Percentiles rank a stretch among this genome's conserved stretches.
Conservation (phyloP, 306 rosid species). For the Quercus bicolor region DNA sequence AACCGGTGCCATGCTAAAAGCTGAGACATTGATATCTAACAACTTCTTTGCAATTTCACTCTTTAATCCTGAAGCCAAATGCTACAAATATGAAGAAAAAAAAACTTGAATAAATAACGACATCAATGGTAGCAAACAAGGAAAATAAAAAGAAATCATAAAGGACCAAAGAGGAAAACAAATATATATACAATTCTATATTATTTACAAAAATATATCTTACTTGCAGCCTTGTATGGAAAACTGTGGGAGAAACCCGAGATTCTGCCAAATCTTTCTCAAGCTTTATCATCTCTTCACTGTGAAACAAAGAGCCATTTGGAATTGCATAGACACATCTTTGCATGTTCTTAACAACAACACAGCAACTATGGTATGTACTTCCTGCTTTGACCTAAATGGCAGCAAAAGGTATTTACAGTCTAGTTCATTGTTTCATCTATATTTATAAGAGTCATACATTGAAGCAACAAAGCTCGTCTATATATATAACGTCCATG, state of each 20-base stretch:
- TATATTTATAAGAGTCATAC: constrained; percentile 8
- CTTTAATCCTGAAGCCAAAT: constrained; percentile 61
- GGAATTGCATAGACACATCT: constrained; percentile 92
- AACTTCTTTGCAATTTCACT: constrained; percentile 64
- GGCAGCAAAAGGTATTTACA: constrained; percentile 17
- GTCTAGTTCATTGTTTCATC: constrained; percentile 21
- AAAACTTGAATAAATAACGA: neutral
- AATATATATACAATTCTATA: neutral
- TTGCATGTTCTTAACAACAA: constrained; percentile 79
- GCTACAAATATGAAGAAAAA: constrained; percentile 42
- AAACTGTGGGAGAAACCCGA: constrained; percentile 53
- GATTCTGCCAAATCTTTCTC: constrained; percentile 64
- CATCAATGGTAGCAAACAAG: constrained; percentile 10
- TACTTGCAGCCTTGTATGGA: constrained; percentile 65
- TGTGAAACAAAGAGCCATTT: constrained; percentile 35
- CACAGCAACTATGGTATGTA: constrained; percentile 82
- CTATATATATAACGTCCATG: neutral
- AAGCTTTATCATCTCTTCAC: constrained; percentile 58
- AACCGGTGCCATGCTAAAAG: constrained; percentile 79
- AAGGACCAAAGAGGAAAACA: neutral
- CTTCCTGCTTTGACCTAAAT: constrained; percentile 76
- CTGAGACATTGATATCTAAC: constrained; percentile 60
- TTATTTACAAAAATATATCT: constrained; percentile 16
- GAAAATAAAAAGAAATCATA: constrained; percentile 12
- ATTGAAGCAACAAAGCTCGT: neutral